Percentiles rank a stretch among this genome's conserved stretches.
Conservation (phyloP, 177 flowering plant species). For the Vitis hybrid region DNA sequence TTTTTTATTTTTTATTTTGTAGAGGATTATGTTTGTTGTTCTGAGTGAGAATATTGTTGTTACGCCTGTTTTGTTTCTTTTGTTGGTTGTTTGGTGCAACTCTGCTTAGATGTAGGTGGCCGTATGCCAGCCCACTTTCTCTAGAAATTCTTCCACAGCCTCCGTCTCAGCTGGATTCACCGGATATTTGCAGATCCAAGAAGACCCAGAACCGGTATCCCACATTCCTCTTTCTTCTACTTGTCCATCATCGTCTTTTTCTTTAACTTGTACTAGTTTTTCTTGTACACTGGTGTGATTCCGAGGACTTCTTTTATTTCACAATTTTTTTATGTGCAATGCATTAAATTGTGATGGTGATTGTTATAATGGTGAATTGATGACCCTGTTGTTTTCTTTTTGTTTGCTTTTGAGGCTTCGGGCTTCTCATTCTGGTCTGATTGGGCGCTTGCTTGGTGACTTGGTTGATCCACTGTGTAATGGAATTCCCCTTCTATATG, state of each 20-base stretch:
- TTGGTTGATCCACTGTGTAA: background rate
- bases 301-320: background rate
- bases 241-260: background rate
- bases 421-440: too few species aligned
- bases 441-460: background rate
- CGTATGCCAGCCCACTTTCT: background rate
- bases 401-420: too few species aligned
- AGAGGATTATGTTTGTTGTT: too few species aligned
- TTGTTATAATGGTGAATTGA: background rate
- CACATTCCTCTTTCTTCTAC: background rate
- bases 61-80: too few species aligned
- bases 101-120: too few species aligned
- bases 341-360: background rate
- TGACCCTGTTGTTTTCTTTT: too few species aligned
- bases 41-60: too few species aligned
- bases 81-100: too few species aligned
- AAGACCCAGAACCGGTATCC: constrained; percentile 6
- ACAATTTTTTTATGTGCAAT: background rate
- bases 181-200: constrained; percentile 7
- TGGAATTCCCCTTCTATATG: too few species aligned
- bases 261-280: background rate
- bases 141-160: constrained; percentile 1
- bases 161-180: background rate
- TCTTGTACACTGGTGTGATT: background rate
- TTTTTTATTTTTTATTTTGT: too few species aligned